Evolutionary conservation across 2,329 filamentous ascomycete genomes (phyloP).

Genomic region (Fusarium decemcellulare): DNA sequence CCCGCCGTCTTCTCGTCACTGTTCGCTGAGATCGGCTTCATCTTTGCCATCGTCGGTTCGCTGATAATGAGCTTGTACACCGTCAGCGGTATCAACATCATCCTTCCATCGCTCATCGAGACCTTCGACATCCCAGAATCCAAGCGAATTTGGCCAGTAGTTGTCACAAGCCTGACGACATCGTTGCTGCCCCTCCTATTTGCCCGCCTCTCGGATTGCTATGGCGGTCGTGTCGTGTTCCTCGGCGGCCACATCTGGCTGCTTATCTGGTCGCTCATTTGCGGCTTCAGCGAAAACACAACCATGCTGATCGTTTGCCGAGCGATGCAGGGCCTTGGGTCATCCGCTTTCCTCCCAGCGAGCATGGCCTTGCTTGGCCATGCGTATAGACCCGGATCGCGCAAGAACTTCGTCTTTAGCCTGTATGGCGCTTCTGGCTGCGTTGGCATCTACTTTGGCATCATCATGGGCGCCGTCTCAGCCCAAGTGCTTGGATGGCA

Average conservation of each 20-base stretch:
- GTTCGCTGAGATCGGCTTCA: slow-evolving; percentile 72
- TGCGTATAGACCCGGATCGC: slow-evolving; percentile 77
- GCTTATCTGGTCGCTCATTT: slow-evolving; percentile 75
- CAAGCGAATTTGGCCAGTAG: slow-evolving; percentile 75
- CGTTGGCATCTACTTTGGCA: slow-evolving; percentile 74
- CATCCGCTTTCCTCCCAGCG: slow-evolving; percentile 75
- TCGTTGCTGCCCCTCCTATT: slow-evolving; percentile 73
- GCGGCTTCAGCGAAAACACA: slow-evolving; percentile 76
- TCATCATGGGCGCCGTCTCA: slow-evolving; percentile 75
- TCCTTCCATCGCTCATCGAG: slow-evolving; percentile 76
- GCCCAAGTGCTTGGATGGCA: slow-evolving; percentile 74
- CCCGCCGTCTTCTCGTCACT: slow-evolving; percentile 67
- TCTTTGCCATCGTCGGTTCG: slow-evolving; percentile 73
- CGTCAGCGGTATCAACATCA: slow-evolving; percentile 82
- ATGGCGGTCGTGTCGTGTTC: slow-evolving; percentile 73
- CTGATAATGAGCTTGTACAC: slow-evolving; percentile 81
- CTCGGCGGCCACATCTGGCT: slow-evolving; percentile 74
- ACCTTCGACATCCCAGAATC: slow-evolving; percentile 74
- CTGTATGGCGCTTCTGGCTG: slow-evolving; percentile 72
- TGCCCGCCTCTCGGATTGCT: slow-evolving; percentile 73
- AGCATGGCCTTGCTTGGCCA: slow-evolving; percentile 78
- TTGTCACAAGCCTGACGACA: slow-evolving; percentile 71
- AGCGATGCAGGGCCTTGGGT: slow-evolving; percentile 80
- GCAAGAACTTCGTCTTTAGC: slow-evolving; percentile 77
- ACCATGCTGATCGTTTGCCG: slow-evolving; percentile 80